Evolutionary conservation across 2,329 filamentous ascomycete species (phyloP), one percentile per base, ranked within the genome.

Genomic region (Fusarium aywerte): DNA sequence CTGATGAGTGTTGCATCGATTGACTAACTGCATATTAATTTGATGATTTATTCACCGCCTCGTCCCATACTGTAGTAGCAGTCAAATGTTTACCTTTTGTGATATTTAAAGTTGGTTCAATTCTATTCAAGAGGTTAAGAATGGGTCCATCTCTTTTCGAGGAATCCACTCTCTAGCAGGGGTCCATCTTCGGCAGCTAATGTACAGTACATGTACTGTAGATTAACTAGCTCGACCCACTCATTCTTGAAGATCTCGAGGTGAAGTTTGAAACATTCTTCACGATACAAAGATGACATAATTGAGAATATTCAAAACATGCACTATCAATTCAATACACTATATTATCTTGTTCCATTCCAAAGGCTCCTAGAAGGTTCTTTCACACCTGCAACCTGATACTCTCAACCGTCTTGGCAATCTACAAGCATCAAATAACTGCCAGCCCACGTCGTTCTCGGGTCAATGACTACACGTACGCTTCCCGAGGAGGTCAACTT

Each of bases 121-220:
- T 61, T 35, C 20, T 25, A 47, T 18, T n/a, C 29, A 53, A 43
- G 58, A 52, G 40, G 63, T 63, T 32, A 47, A 58, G 11, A 53
- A 67, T 58, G 63, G 63, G 45, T 48, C 63, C 57, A 43, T 33
- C 50, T 43, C 49, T 49, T 42, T 36, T 57, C 47, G 27, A 9
- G 29, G 44, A 56, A 57, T 59, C 63, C 63, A 67, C 63, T 54
- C 43, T 50, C 56, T 59, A 67, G 58, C 63, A 67, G 63, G 63
- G 63, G 59, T 67, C 18, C 11, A 45, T 49, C 32, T 29, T 58
- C 60, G 60, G 60, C 58, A 63, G 39, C 60, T 63, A 63, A 40
- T 23, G n/a, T 18, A 18, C 23, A 25, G 39, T 27, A 32, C 29
- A 13, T n/a, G 40, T 43, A 36, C 45, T 33, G 27, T 38, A 49